Evolutionary conservation across 108 stramenopile genomes (phyloP).

Genomic region (Schizochytrium sp.): DNA sequence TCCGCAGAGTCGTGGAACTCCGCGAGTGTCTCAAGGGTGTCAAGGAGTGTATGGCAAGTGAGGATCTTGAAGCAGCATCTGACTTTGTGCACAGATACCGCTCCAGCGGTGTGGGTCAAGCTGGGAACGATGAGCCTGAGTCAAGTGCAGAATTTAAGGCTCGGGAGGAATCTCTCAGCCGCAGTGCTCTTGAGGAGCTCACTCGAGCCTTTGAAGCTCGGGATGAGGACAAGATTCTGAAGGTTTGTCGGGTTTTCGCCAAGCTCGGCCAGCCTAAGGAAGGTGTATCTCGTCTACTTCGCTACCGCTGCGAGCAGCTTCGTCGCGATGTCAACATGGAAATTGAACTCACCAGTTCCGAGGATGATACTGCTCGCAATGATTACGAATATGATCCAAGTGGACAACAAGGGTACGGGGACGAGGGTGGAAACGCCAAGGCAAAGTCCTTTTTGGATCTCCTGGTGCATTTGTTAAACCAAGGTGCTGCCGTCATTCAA

Average conservation of each 20-base stretch:
- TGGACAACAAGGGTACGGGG: background rate
- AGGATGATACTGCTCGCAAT: background rate
- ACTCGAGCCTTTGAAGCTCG: constrained; percentile 18
- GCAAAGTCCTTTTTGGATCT: background rate
- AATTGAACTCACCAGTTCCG: constrained; percentile 38
- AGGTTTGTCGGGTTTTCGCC: constrained; percentile 50
- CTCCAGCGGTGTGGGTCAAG: constrained; percentile 24
- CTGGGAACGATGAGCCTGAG: constrained; percentile 11
- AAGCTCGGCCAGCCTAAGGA: constrained; percentile 52
- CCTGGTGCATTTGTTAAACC: background rate
- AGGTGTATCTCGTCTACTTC: constrained; percentile 49
- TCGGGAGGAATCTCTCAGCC: constrained; percentile 8
- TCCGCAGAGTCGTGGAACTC: background rate
- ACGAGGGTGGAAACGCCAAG: background rate
- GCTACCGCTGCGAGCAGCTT: constrained; percentile 43
- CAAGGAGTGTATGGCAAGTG: constrained; percentile 58
- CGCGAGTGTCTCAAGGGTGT: constrained; percentile 57
- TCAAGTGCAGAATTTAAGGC: constrained; percentile 32
- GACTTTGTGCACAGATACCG: constrained; percentile 57
- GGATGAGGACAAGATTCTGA: constrained; percentile 57
- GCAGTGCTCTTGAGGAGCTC: constrained; percentile 19
- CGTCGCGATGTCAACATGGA: constrained; percentile 46
- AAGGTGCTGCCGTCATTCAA: constrained; percentile 37
- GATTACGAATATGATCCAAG: constrained; percentile 7
- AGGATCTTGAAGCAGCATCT: constrained; percentile 30